Base-by-base conservation (phyloP, 1,284 basidiomycete species). In the Naganishia sp. region DNA sequence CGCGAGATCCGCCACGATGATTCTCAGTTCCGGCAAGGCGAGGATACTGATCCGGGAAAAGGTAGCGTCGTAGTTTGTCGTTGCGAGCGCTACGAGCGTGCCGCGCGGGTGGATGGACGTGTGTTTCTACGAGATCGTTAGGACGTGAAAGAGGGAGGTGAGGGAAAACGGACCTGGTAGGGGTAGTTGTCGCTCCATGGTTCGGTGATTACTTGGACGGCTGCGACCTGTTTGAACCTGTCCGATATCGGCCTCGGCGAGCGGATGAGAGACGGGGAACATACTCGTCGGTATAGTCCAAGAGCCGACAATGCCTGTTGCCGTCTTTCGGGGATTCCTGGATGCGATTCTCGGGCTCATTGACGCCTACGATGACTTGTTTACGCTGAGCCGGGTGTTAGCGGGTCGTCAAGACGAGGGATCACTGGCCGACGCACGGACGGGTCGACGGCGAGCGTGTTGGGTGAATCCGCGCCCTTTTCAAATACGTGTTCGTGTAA, bases 381-480 rank as follows among this genome's bases (percentile, higher is more conserved):
- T 81, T 81, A 15, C 80, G 83, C 80, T 85, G 61, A 18, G 6
- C 15, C 1, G 17, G 21, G 21, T 17, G 21, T 50, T 1, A 28
- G 49, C 49, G 7, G 21, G 23, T 21, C 23, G 18, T n/a, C 10
- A 35, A 68, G 49, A 10, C 15, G n/a, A 35, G 49, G 53, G 66
- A n/a, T 50, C n/a, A 46, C 45, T 23, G 13, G 61, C 78, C 17
- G 31, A 54, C 52, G 35, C 74, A 90, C 91, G 77, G 85, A 78
- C 17, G 81, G 79, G 74, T 90, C 82, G 10, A 87, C 84, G 15
- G 88, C 88, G 83, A 96, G 88, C 74, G 92, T 94, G 90, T 94
- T 96, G 13, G 94, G 93, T 9, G 89, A 90, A 78, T 97, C 94
- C 75, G 94, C 92, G 41, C 87, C 89, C 57, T 81, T 85, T 65